Percentiles rank a stretch among this genome's conserved stretches.
Conservation (phyloP, 768 basidiomycete species). For the Lentinula detonsa region DNA sequence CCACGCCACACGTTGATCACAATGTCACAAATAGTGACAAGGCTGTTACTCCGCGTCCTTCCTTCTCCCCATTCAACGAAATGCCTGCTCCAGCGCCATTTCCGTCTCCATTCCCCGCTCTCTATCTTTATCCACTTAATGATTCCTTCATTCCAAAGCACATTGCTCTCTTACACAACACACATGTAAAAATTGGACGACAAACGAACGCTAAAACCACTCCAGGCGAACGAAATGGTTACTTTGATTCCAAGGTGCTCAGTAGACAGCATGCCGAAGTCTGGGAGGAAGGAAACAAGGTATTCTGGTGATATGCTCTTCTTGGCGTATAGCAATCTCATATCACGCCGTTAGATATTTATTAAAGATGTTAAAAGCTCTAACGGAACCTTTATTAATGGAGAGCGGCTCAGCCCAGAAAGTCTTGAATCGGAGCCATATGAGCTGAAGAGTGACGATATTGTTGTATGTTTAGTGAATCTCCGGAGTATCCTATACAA, state of each 20-base stretch:
- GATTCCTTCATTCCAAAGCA: constrained; percentile 94
- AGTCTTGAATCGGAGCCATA: constrained; percentile 88
- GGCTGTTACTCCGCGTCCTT: background rate
- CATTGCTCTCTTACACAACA: constrained; percentile 65
- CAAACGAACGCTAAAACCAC: constrained; percentile 96
- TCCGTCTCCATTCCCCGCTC: constrained; percentile 27
- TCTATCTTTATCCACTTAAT: constrained; percentile 86
- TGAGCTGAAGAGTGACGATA: constrained; percentile 92
- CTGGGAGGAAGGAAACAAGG: constrained; percentile 92
- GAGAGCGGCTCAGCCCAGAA: constrained; percentile 85
- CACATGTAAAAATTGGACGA: constrained; percentile 86
- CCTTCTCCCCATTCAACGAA: background rate
- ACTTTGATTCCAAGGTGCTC: constrained; percentile 93
- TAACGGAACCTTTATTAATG: constrained; percentile 98
- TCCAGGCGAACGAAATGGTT: constrained; percentile 90
- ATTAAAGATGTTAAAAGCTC: constrained; percentile 99
- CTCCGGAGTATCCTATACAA: background rate
- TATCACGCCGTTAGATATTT: constrained; percentile 64
- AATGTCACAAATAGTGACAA: background rate
- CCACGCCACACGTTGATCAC: background rate
- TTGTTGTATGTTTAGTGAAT: constrained; percentile 65
- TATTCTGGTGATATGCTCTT: constrained; percentile 17
- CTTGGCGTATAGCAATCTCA: background rate
- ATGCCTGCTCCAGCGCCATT: constrained; percentile 12
- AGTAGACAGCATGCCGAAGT: constrained; percentile 96